Evolutionary conservation across 495 filamentous ascomycete species (phyloP).

Genomic region (Penicillium bovifimosum): DNA sequence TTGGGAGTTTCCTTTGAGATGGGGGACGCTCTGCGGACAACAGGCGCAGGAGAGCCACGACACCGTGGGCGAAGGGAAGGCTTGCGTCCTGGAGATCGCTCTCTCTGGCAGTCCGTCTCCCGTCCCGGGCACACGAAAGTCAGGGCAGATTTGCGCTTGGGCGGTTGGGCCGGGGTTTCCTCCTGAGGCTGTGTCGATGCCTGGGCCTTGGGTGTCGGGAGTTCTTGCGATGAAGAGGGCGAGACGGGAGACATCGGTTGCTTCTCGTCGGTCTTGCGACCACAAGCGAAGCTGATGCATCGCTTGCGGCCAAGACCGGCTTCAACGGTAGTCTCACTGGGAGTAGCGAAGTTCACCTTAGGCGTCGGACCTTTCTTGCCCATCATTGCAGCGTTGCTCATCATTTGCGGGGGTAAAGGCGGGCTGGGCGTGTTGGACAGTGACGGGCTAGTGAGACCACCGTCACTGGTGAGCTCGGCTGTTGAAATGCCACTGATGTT

Average conservation of each 20-base stretch:
- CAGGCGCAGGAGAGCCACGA: conserved; percentile 44
- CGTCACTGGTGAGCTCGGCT: conserved; percentile 85
- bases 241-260: conserved; percentile 14
- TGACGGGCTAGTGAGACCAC: conserved; percentile 85
- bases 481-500: conserved; percentile 74
- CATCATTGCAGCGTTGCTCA: conserved; percentile 19
- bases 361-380: conserved; percentile 26
- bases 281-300: conserved; percentile 91
- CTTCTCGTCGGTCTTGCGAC: conserved; percentile 31
- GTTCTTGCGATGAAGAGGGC: conserved; percentile 9
- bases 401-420: conserved; percentile 49
- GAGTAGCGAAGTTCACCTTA: conserved; percentile 32
- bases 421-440: conserved; percentile 85
- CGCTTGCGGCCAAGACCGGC: conserved; percentile 65
- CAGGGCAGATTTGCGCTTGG: conserved; percentile 49
- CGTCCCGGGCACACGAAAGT: conserved; percentile 58
- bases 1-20: conserved; percentile 11
- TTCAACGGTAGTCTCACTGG: conserved; percentile 46
- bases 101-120: conserved; percentile 25
- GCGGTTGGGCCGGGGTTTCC: conserved; percentile 25
- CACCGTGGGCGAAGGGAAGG: conserved; percentile 31
- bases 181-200: conserved; percentile 9
- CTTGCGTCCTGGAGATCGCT: conserved; percentile 28
- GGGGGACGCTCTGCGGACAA: conserved; percentile 44
- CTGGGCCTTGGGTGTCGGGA: conserved; percentile 1